Conservation (phyloP, 2,329 filamentous ascomycete genomes). For the Chaetomium strumarium region DNA sequence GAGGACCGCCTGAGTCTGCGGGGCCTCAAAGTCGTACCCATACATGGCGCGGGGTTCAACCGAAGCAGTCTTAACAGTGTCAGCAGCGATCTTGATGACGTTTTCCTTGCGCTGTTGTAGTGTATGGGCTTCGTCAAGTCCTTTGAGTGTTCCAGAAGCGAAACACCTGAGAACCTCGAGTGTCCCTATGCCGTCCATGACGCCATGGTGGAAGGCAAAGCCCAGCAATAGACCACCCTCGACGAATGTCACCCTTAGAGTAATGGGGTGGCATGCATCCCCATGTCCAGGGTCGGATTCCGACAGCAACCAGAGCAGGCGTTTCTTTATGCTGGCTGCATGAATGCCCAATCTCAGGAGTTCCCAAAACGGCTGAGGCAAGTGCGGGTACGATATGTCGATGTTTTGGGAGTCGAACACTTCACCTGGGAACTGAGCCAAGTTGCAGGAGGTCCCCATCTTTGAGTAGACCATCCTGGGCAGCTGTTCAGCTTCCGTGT, state of each 20-base stretch:
- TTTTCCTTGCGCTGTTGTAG: neutral
- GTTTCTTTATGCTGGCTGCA: neutral
- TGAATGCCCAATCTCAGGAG: neutral
- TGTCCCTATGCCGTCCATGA: constrained; percentile 7
- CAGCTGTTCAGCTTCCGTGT: neutral
- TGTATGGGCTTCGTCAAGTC: neutral
- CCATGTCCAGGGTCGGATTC: neutral
- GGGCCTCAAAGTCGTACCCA: constrained; percentile 6
- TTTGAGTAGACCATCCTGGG: neutral
- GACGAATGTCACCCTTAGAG: constrained; percentile 4
- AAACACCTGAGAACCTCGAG: constrained; percentile 4
- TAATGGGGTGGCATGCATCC: neutral
- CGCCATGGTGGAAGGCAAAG: constrained; percentile 11
- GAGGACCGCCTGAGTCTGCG: neutral
- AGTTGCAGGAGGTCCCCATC: neutral
- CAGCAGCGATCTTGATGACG: neutral
- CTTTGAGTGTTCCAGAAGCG: neutral
- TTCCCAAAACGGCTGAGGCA: neutral
- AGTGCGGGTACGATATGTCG: neutral
- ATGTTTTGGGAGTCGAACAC: neutral
- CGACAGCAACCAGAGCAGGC: constrained; percentile 9
- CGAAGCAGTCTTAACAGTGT: neutral
- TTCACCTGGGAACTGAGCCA: neutral
- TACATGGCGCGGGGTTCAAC: neutral
- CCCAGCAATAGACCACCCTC: constrained; percentile 10